phyloP scores from a whole-genome alignment of 2,329 filamentous ascomycete genomes.

The Monascus ruber region DNA sequence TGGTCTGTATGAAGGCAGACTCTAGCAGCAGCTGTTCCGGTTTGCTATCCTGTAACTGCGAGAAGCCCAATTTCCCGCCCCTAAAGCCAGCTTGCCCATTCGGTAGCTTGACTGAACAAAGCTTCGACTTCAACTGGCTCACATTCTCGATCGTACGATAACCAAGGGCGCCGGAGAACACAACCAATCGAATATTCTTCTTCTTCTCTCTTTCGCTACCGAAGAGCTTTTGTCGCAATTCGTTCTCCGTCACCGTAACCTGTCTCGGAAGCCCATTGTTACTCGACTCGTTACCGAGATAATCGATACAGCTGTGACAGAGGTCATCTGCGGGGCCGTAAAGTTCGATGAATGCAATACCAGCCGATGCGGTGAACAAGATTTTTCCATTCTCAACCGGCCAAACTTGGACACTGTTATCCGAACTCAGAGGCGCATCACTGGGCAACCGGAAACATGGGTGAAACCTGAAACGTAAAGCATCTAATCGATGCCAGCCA shows the following conservation, averaged over 20 bases:
- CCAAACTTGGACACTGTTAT: slow-evolving; percentile 77
- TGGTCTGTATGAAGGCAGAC: slow-evolving; percentile 54
- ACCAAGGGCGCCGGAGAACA: slow-evolving; percentile 67
- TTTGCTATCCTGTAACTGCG: slow-evolving; percentile 57
- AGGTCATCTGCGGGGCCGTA: slow-evolving; percentile 68
- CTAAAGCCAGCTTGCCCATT: slow-evolving; percentile 64
- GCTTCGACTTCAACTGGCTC: slow-evolving; percentile 56
- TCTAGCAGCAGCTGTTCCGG: slow-evolving; percentile 64
- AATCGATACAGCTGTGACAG: slow-evolving; percentile 75
- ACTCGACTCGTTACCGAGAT: slow-evolving; percentile 49
- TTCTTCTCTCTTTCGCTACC: slow-evolving; percentile 57
- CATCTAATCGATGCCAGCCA: slow-evolving; percentile 80
- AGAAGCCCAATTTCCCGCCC: slow-evolving; percentile 62
- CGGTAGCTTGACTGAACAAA: slow-evolving; percentile 61
- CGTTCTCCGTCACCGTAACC: slow-evolving; percentile 61
- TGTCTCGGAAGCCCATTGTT: slow-evolving; percentile 55
- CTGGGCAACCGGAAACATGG: slow-evolving; percentile 78
- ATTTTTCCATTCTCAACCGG: slow-evolving; percentile 67
- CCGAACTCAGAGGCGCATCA: slow-evolving; percentile 52
- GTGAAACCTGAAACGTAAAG: slow-evolving; percentile 77
- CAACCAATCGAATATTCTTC: slow-evolving; percentile 53
- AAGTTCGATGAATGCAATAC: slow-evolving; percentile 76
- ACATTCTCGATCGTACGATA: slow-evolving; percentile 70
- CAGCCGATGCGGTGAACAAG: slow-evolving; percentile 65
- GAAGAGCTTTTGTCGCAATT: slow-evolving; percentile 59